Base-by-base conservation (phyloP, 441 rosid species). In the Aleurites moluccanus region DNA sequence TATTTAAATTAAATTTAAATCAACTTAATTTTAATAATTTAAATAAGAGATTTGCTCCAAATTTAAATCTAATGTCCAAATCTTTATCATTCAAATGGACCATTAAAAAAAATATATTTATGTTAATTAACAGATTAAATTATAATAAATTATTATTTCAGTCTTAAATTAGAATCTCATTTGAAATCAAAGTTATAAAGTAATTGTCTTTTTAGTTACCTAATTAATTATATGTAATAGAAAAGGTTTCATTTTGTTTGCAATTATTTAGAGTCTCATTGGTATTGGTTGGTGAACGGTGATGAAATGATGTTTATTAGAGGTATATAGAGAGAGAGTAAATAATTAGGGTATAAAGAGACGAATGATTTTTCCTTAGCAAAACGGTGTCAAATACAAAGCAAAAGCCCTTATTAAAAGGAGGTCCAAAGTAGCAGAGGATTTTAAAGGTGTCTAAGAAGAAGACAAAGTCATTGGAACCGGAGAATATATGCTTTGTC, bases 401-500 rank as follows among this genome's bases (percentile, higher is more conserved):
- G 75, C 77, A 86, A 83, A 42, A 77, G 82, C 66, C 82, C 87
- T 78, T n/a, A n/a, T n/a, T 82, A 77, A 82, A 84, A 85, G 79
- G 75, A 81, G 84, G 84, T 84, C 81, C 70, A 83, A 83, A 81
- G 81, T 66, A 9, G 35, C 67, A 38, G 56, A 52, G 75, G 62
- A 56, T 79, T 64, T 33, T 70, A 76, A 83, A 87, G 82, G 77
- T 76, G 86, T 79, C 80, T 28, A 72, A 76, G 85, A 88, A 86
- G 81, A 88, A 74, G 90, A 89, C 91, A 74, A 88, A 84, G 75
- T 59, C 80, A 74, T 82, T 81, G 80, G 76, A 84, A 81, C 76
- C 68, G 66, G 75, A 81, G 89, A 89, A 89, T 85, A 86, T 85
- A 80, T 88, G 91, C 90, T 84, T 84, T 38, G 76, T 81, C 76